A percentile compares a stretch with the other conserved stretches of the same genome.
Conservation (phyloP, 257 asterid genomes). For the Ocimum tenuiflorum region DNA sequence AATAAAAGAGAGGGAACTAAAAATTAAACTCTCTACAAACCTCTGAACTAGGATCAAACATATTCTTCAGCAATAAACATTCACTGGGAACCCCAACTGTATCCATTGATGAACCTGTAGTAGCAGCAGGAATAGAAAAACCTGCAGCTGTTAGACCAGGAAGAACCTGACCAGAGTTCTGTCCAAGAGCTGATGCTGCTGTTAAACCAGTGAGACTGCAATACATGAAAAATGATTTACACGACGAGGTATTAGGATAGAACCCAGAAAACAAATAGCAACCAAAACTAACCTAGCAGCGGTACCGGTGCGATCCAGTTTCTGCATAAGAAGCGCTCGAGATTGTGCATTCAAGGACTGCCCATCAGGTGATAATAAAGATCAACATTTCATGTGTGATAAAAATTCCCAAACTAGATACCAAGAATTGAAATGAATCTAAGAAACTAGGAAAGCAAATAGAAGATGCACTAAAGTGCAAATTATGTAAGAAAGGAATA, state of each 20-base stretch:
- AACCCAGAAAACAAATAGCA: background rate
- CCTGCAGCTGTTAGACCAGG: constrained; percentile 35
- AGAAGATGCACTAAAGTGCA: background rate
- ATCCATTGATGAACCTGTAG: constrained; percentile 31
- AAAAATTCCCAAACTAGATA: background rate
- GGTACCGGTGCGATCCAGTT: constrained; percentile 52
- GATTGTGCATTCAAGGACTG: constrained; percentile 70
- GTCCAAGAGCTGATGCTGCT: constrained; percentile 31
- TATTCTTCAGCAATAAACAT: constrained; percentile 59
- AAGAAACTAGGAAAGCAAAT: background rate
- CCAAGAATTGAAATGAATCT: constrained; percentile 3
- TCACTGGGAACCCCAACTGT: constrained; percentile 60
- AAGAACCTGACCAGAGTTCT: constrained; percentile 31
- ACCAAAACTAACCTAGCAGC: constrained; percentile 42
- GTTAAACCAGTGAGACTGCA: constrained; percentile 42
- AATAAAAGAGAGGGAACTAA: background rate
- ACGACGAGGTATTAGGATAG: background rate
- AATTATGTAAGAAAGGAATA: background rate
- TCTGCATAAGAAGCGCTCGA: constrained; percentile 54
- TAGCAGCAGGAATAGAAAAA: constrained; percentile 34
- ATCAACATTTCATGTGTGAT: constrained; percentile 17
- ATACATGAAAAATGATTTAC: constrained; percentile 11
- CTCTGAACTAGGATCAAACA: constrained; percentile 64
- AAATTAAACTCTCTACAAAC: constrained; percentile 22
- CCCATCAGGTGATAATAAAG: constrained; percentile 13